Conservation (phyloP, 495 filamentous ascomycete species). For the Penicillium flavigenum region DNA sequence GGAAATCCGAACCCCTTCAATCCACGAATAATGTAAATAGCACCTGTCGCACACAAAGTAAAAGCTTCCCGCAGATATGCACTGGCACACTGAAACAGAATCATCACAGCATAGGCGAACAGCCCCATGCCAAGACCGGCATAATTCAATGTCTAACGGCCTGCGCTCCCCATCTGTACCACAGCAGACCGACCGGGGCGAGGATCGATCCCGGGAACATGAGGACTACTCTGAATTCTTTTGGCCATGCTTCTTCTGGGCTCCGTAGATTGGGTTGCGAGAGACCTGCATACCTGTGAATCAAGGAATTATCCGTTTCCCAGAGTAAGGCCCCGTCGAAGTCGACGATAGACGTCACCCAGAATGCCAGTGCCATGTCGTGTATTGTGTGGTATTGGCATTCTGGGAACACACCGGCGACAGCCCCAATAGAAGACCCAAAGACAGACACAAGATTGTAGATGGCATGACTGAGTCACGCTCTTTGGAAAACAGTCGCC, state of each 20-base stretch:
- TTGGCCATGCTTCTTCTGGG: neutral
- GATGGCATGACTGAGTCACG: conserved; percentile 35
- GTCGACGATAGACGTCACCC: conserved; percentile 53
- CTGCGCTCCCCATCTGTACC: conserved; percentile 64
- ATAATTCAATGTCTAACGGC: conserved; percentile 57
- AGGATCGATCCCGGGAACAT: conserved; percentile 56
- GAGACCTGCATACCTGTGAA: conserved; percentile 48
- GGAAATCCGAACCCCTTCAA: conserved; percentile 66
- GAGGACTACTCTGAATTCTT: conserved; percentile 59
- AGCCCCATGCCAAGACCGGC: conserved; percentile 60
- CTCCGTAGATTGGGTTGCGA: conserved; percentile 9
- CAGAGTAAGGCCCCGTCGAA: conserved; percentile 55
- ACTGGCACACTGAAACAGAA: conserved; percentile 60
- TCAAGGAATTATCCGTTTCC: conserved; percentile 59
- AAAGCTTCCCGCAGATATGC: conserved; percentile 67
- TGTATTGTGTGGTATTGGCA: conserved; percentile 58
- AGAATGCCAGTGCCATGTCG: conserved; percentile 35
- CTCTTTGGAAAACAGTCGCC: conserved; percentile 54
- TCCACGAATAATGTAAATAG: conserved; percentile 58
- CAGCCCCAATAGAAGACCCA: conserved; percentile 55
- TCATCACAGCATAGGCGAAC: conserved; percentile 53
- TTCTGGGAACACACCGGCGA: conserved; percentile 55
- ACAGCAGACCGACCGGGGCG: conserved; percentile 57
- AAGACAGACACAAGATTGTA: conserved; percentile 54
- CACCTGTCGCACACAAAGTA: conserved; percentile 58